Conservation (phyloP, 257 asterid genomes). For the Fraxinus cuspidata region DNA sequence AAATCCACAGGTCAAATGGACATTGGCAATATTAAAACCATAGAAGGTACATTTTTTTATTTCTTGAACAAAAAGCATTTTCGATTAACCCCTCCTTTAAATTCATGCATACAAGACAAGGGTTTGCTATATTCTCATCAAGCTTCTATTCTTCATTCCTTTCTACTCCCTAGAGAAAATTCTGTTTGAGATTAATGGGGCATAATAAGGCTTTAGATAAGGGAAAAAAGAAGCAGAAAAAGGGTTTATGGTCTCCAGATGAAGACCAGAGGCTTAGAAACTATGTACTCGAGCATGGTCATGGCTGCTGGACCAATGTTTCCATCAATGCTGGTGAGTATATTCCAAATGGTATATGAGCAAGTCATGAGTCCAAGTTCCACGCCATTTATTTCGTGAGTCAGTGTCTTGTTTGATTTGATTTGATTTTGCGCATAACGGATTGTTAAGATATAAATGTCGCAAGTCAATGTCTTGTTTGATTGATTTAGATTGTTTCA, state of each 20-base stretch:
- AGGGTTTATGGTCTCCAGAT: constrained; percentile 89
- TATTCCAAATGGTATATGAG: not conserved
- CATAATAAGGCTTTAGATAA: constrained; percentile 33
- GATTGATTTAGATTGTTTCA: not conserved
- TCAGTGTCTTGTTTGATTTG: too few relatives aligned
- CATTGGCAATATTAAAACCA: not conserved
- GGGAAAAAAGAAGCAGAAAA: constrained; percentile 59
- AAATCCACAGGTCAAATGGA: constrained; percentile 17
- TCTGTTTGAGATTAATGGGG: constrained; percentile 38
- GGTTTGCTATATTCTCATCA: constrained; percentile 26
- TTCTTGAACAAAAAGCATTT: not conserved
- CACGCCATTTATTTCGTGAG: too few relatives aligned
- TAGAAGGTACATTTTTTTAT: constrained; percentile 17
- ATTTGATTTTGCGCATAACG: not conserved
- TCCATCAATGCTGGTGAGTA: constrained; percentile 74
- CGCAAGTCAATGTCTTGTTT: too few relatives aligned
- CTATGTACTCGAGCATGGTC: constrained; percentile 60
- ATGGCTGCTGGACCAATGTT: constrained; percentile 80
- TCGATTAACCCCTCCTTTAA: constrained; percentile 38
- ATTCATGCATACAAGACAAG: constrained; percentile 10
- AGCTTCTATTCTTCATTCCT: constrained; percentile 7
- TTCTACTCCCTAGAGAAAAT: not conserved
- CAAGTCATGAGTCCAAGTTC: not conserved
- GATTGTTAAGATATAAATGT: not conserved
- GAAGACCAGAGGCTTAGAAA: constrained; percentile 78